Evolutionary conservation across 495 filamentous ascomycete genomes (phyloP), one percentile per base, ranked within the genome.

Genomic region (Mytilinidion resinicola): DNA sequence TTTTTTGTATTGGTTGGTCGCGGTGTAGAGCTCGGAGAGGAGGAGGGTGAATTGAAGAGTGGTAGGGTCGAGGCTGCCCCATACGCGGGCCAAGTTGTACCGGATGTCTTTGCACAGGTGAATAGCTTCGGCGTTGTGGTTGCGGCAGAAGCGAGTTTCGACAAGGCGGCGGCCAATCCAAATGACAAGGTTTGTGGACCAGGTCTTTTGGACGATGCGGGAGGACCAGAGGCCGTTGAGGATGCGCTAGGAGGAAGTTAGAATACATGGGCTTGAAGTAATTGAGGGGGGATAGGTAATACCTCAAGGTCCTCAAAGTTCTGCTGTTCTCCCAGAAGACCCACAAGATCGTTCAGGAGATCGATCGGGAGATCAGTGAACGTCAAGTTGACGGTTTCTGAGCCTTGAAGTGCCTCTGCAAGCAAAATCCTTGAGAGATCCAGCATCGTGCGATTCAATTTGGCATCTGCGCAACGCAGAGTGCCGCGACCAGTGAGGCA

Each of bases 151-250:
- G 39, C 53, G 53, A 17, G 59, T 60, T 34, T 59, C 51, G 44
- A 62, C 59, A 19, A 65, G 55, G 43, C 43, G 48, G 55, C 59
- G 59, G 47, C 63, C 65, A 41, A 68, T 42, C 25, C 44, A 60
- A 43, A 68, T 59, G 25, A 85, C 79, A 17, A 68, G 59, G 9
- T 53, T 53, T 0, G 55, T 62, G 6, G 63, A 52, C 17, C 61
- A 37, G 43, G 55, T 58, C 33, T 46, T 46, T 6, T 59, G 59
- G 42, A 56, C 51, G 5, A 35, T 59, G 9, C 59, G 39, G 17
- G 63, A 57, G 12, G 53, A 37, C 63, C 63, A 65, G 36, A 65
- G 59, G 14, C 43, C 49, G 47, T 55, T 52, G 44, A 65, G 63
- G 44, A 65, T 56, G 12, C 51, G 52, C 63, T 65, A 39, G 5